These are phyloP conservation scores for Naegleria fowleri DNA, from an alignment of 208 protist species.

Conservation along the genomic window DNA sequence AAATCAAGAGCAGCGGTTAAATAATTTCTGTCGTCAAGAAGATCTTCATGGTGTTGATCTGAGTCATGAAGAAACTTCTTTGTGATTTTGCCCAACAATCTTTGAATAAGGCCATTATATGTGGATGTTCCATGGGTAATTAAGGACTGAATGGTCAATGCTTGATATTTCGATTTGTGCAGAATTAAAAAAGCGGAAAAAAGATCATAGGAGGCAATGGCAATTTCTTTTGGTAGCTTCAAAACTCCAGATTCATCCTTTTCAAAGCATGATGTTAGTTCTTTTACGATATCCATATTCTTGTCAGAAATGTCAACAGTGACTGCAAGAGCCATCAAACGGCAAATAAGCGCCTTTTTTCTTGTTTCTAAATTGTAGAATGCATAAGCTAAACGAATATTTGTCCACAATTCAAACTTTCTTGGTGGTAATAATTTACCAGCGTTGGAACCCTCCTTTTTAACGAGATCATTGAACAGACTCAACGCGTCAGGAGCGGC, in stretches of 20 bases:
- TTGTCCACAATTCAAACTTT: background rate
- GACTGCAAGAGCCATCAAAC: background rate
- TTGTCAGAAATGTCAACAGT: background rate
- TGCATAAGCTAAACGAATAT: background rate
- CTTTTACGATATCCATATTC: background rate
- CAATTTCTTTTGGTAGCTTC: background rate
- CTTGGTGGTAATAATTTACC: background rate
- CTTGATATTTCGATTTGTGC: background rate
- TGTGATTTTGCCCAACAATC: background rate
- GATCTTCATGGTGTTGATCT: background rate
- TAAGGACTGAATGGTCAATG: background rate
- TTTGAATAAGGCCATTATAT: background rate
- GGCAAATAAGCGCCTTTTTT: background rate
- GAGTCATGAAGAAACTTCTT: background rate
- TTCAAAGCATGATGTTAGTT: background rate
- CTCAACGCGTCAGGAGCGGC: background rate
- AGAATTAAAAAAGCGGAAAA: background rate
- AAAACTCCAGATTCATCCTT: background rate
- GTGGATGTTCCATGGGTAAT: background rate
- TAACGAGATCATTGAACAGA: background rate
- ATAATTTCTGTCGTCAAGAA: background rate
- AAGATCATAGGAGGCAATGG: background rate
- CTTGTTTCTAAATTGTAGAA: background rate
- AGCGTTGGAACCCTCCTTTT: background rate
- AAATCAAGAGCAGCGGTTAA: background rate